Base-by-base conservation (phyloP, 495 filamentous ascomycete genomes). In the Neurospora sp. region DNA sequence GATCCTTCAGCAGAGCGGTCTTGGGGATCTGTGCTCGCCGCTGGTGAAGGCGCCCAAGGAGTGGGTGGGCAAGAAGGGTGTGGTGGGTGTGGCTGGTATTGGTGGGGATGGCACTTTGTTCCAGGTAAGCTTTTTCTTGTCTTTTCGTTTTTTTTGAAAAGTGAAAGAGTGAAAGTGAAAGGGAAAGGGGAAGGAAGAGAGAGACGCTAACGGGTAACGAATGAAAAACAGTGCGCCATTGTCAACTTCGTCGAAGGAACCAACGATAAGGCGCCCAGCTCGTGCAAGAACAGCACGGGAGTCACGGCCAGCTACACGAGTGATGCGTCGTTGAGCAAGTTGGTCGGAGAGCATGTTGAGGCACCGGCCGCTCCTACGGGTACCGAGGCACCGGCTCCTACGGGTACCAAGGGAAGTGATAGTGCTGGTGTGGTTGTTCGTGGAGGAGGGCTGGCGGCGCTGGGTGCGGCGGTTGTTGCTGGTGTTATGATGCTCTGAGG, bases 241-340 rank as follows among this genome's bases (percentile, higher is more conserved):
- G 84, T 87, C 74, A 82, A 83, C 74, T 87, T 88, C 73, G 83
- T 88, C 42, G 73, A 79, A 17, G 86, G 86, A 37, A 75, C 73
- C 41, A 75, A 68, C 69, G 53, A 74, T 0, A 31, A 73, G 0
- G 73, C 75, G 1, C 73, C 73, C 9, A 73, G 73, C 12, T 3
- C 70, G 9, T 88, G 86, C 78, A 81, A 68, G 44, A 88, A 88
- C 70, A 80, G 69, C n/a, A 82, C 80, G 27, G 71, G 76, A 10
- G 74, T 86, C 37, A 81, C 78, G 17, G 80, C 75, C 1, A 40
- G 69, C 20, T 85, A 82, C 73, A 75, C 72, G 37, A 69, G 71
- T 8, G 86, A 87, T 71, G 22, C 75, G 12, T 69, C 48, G 20
- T 78, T 85, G 69, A 75, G 78, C 35, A 72, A 78, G 31, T 73